Base-by-base conservation (phyloP, 2,329 filamentous ascomycete genomes). In the Aspergillus transmontanensis region DNA sequence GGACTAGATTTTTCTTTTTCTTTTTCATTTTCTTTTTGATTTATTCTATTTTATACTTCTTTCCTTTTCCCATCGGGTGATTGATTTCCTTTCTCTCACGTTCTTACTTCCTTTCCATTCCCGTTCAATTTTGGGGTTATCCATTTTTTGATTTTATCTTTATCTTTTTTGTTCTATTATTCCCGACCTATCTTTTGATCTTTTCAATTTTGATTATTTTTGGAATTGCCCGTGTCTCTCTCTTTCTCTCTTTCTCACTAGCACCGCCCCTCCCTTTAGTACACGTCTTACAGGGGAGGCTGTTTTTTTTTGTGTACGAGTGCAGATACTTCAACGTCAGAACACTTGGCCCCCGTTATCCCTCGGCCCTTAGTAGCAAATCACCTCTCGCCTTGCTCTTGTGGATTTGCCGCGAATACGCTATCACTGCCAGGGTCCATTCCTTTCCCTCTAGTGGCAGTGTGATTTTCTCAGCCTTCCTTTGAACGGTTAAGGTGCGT, bases 91-190 rank as follows among this genome's bases (percentile, higher is more conserved):
- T 23, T 54, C 43, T 64, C 70, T 58, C 28, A 50, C n/a, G 45
- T 70, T 71, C 65, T 71, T 70, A 64, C 71, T 66, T 61, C 72
- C 68, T 62, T 70, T 68, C 36, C 66, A 66, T 56, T 68, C 65
- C 19, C 23, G 34, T 50, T 48, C 43, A 12, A 23, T 57, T 36
- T 36, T 43, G 21, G 41, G 28, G 28, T 51, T n/a, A 28, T 32
- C 26, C 11, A 51, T 11, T 14, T 34, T 16, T 59, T 61, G 19
- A 34, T 56, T 56, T 56, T 55, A 48, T 60, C 51, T 43, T 66
- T 57, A 50, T 60, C 23, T 60, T 39, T 58, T 36, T 16, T 36
- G 32, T 58, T 26, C 51, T 39, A 36, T 21, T n/a, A 55, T 55
- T 32, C 45, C 28, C 11, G 23, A 9, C 12, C 45, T 28, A 26